phyloP scores from a whole-genome alignment of 345 rosid species.

The Theobroma cacao region DNA sequence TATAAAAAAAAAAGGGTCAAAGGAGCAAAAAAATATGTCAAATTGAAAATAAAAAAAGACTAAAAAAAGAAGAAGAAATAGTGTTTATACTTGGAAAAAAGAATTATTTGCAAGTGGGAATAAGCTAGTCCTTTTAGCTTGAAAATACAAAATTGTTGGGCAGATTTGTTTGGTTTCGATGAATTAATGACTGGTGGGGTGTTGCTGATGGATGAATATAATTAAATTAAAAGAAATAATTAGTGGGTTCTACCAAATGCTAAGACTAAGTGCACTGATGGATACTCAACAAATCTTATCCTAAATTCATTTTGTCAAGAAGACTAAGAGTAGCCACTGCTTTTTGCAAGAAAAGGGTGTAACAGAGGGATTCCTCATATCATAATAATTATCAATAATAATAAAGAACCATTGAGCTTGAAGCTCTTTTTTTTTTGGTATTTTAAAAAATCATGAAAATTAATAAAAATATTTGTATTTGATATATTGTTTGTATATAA shows the following conservation, averaged over 20 bases:
- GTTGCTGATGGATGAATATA: background rate
- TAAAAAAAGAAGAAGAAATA: background rate
- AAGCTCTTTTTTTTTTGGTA: background rate
- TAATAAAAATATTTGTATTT: too few species aligned
- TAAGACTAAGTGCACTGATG: conserved; percentile 2
- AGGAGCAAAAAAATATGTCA: too few species aligned
- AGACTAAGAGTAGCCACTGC: background rate
- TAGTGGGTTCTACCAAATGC: background rate
- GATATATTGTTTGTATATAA: too few species aligned
- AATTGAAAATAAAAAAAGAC: background rate
- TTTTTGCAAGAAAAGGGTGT: background rate
- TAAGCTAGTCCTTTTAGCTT: conserved; percentile 2
- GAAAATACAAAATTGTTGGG: background rate
- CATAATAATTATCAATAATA: background rate
- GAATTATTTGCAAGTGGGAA: background rate
- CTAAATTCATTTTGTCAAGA: background rate
- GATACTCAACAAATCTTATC: background rate
- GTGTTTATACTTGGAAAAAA: background rate
- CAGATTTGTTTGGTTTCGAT: background rate
- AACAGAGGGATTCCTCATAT: background rate
- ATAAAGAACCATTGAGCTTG: background rate
- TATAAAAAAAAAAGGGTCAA: too few species aligned
- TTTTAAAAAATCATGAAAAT: too few species aligned
- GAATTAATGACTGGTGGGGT: background rate
- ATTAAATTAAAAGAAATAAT: background rate